phyloP scores from a whole-genome alignment of 2,329 filamentous ascomycete species.

The Cryphonectria parasitica region DNA sequence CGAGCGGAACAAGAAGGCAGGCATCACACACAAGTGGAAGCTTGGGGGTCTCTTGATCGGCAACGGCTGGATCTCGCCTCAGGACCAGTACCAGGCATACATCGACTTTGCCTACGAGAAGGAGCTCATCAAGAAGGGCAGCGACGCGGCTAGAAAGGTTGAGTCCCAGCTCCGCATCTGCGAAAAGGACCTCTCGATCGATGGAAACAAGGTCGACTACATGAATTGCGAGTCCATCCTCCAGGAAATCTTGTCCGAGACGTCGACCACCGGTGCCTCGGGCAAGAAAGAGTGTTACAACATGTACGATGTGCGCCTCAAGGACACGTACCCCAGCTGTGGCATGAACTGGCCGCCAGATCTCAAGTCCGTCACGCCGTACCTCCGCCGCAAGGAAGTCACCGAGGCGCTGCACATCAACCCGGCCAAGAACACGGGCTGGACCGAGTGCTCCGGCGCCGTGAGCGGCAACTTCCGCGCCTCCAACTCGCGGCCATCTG shows the following conservation, averaged over 20 bases:
- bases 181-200: constrained; percentile 58
- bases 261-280: constrained; percentile 54
- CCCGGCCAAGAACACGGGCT: constrained; percentile 79
- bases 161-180: constrained; percentile 74
- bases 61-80: constrained; percentile 94
- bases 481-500: constrained; percentile 71
- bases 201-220: constrained; percentile 66
- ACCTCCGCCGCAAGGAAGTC: constrained; percentile 83
- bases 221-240: constrained; percentile 77
- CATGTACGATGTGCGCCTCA: constrained; percentile 95
- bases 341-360: constrained; percentile 99
- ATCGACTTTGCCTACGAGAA: constrained; percentile 79
- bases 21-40: constrained; percentile 66
- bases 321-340: constrained; percentile 79
- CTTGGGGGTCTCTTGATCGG: constrained; percentile 88
- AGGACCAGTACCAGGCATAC: constrained; percentile 88
- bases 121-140: constrained; percentile 71
- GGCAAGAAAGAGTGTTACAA: constrained; percentile 72
- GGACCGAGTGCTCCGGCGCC: constrained; percentile 85
- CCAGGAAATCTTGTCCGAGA: constrained; percentile 69
- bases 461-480: constrained; percentile 75
- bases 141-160: constrained; percentile 64
- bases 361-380: constrained; percentile 75
- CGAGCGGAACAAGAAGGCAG: constrained; percentile 74
- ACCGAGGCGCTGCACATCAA: constrained; percentile 80